Conservation (phyloP, 2,329 filamentous ascomycete genomes). For the Cladosporium phlei region DNA sequence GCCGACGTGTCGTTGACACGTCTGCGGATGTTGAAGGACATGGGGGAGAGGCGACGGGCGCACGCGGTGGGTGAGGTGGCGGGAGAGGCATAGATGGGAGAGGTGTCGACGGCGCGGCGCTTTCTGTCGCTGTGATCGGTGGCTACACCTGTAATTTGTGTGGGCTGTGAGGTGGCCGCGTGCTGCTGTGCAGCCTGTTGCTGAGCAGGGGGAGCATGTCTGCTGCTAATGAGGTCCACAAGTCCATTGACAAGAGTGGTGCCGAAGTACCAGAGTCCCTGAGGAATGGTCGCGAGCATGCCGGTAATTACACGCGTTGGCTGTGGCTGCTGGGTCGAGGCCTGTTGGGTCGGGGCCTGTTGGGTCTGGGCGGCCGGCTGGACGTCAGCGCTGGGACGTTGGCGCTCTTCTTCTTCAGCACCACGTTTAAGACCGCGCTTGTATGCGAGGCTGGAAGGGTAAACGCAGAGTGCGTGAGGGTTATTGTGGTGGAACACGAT, state of each 20-base stretch:
- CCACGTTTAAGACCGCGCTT: conserved; percentile 6
- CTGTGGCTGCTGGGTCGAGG: too few species aligned
- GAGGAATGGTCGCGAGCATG: conserved; percentile 8
- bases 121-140: conserved; percentile 12
- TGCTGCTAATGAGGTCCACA: background rate
- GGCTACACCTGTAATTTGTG: conserved; percentile 1
- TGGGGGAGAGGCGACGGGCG: too few species aligned
- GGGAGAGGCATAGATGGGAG: too few species aligned
- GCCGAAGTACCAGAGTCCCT: background rate
- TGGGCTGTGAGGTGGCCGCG: background rate
- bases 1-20: too few species aligned
- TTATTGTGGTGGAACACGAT: too few species aligned
- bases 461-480: background rate
- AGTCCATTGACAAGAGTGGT: conserved; percentile 3
- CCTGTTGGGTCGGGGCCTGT: too few species aligned
- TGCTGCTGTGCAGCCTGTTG: background rate
- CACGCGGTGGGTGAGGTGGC: too few species aligned
- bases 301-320: background rate
- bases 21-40: too few species aligned
- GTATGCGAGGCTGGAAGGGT: background rate
- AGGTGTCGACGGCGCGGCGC: conserved; percentile 13
- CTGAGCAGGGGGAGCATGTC: background rate
- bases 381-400: too few species aligned
- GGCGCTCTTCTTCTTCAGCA: background rate
- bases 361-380: too few species aligned